Evolutionary conservation across 73 alveolate species (phyloP), one percentile per base, ranked within the genome.

Genomic region (Paramecium caudatum): DNA sequence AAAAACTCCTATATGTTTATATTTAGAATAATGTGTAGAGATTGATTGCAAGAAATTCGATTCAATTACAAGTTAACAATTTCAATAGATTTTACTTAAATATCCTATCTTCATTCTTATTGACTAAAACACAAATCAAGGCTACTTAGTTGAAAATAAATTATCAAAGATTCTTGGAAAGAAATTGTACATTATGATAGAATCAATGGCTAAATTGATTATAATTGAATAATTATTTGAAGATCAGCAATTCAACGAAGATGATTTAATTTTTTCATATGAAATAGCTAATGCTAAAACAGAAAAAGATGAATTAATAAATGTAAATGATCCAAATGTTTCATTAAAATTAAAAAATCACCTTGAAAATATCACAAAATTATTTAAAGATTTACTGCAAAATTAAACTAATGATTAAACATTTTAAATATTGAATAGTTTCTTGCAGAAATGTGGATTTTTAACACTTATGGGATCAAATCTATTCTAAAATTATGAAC

Each of bases 321-420:
- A 55, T 23, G 8, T 55, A 5, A 23, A 2, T 5, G 30, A 55
- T 5, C 23, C 12, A 4, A 43, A 55, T 27, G n/a, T 55, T 4
- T 2, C 9, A 7, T 27, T 27, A 0, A 4, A 55, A 23, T 23
- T 55, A 8, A 23, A 5, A 27, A 5, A 5, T 21, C 30, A 5
- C 10, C 23, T 55, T 10, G n/a, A 21, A 10, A 23, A 55, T 23
- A 55, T 21, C 23, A 55, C 23, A 55, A 43, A 4, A 55, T 55
- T 55, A 1, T 55, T 55, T 8, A 55, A 55, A 27, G 4, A 55
- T 16, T 37, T 21, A 0, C 80, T 55, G 9, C 45, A 10, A 55
- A 55, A 55, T 55, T 55, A 55, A 5, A 10, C 23, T 37, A 27
- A 55, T 27, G 80, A 55, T 55, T 55, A 55, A 55, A 55, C 80